phyloP scores from a whole-genome alignment of 129 eudicot species.

The Deinandra increscens region DNA sequence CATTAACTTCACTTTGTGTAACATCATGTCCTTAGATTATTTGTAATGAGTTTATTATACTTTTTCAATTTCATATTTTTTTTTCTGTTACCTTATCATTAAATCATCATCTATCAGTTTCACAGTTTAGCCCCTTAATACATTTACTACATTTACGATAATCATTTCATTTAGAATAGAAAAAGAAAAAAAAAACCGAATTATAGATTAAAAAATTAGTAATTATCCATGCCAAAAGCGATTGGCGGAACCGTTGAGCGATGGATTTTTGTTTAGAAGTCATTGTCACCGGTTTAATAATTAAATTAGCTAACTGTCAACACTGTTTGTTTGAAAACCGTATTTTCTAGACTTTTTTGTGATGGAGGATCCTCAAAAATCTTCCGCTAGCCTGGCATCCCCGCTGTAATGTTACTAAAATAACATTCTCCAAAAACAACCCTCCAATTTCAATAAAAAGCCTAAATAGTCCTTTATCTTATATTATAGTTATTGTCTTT shows the following conservation, averaged over 20 bases:
- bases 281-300: slow-evolving; percentile 19
- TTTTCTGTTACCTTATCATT: too few species aligned
- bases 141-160: too few species aligned
- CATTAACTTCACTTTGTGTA: too few species aligned
- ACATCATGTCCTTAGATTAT: too few species aligned
- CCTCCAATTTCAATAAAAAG: neutral
- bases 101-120: too few species aligned
- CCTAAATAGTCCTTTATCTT: neutral
- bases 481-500: neutral
- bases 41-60: too few species aligned
- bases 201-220: too few species aligned
- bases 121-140: too few species aligned
- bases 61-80: too few species aligned
- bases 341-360: slow-evolving; percentile 16
- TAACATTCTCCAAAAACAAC: neutral
- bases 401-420: slow-evolving; percentile 24
- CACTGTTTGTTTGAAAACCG: neutral
- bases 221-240: neutral
- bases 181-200: too few species aligned
- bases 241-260: neutral
- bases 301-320: neutral
- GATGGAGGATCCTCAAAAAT: slow-evolving; percentile 21
- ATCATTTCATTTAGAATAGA: too few species aligned
- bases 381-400: slow-evolving; percentile 27
- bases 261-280: slow-evolving; percentile 7